Percentiles rank a stretch among this genome's conserved stretches.
phyloP scores from a whole-genome alignment of 768 basidiomycete species.

The Imleria badia region DNA sequence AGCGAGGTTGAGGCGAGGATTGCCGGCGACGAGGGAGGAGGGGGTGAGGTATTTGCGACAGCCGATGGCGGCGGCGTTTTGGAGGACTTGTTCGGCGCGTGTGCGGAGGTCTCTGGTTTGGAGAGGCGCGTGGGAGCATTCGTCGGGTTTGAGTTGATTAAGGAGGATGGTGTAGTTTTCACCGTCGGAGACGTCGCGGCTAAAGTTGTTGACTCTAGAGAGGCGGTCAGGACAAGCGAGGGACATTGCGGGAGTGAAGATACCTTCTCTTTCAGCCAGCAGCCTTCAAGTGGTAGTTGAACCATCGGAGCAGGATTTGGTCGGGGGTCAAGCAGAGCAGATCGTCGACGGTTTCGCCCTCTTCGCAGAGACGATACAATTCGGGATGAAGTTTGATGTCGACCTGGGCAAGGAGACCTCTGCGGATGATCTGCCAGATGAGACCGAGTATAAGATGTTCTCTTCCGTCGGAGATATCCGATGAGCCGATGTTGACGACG shows the following conservation, averaged over 20 bases:
- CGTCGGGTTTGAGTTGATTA: constrained; percentile 91
- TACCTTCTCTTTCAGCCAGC: constrained; percentile 88
- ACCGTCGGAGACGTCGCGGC: too few species aligned
- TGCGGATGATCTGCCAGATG: constrained; percentile 98
- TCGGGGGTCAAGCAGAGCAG: constrained; percentile 85
- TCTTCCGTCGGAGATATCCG: constrained; percentile 87
- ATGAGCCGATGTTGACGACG: constrained; percentile 96
- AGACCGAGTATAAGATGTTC: constrained; percentile 97
- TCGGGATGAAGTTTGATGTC: constrained; percentile 99
- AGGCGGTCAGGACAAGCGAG: neutral
- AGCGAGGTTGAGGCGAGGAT: constrained; percentile 95
- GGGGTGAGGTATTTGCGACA: constrained; percentile 95
- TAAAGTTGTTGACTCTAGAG: constrained; percentile 93
- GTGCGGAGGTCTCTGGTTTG: constrained; percentile 79
- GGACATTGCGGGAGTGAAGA: neutral
- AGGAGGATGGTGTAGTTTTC: constrained; percentile 97
- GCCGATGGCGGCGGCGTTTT: constrained; percentile 95
- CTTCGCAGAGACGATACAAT: constrained; percentile 93
- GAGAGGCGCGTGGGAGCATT: constrained; percentile 86
- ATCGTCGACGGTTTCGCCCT: constrained; percentile 96
- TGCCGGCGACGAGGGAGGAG: constrained; percentile 87
- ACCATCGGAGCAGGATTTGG: too few species aligned
- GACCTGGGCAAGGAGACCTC: constrained; percentile 90
- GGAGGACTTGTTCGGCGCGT: constrained; percentile 91
- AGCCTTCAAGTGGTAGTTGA: too few species aligned